These are phyloP conservation scores for Actinomortierella ambigua DNA, from an alignment of 371 early-diverging fungal genomes.

Conservation along the genomic window DNA sequence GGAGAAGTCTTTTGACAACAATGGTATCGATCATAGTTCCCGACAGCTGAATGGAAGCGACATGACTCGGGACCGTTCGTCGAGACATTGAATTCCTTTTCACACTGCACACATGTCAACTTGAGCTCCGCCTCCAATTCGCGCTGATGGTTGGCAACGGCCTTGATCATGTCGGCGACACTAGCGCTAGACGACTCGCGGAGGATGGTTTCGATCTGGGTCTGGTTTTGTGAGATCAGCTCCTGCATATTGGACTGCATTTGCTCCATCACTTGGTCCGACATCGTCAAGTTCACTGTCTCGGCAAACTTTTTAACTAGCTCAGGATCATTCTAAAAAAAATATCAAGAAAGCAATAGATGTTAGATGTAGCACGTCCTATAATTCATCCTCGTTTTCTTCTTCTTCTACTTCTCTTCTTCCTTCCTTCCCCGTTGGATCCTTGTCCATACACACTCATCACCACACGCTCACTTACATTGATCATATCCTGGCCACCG, in stretches of 20 bases:
- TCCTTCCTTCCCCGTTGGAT: too few relatives aligned
- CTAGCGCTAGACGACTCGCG: constrained; percentile 29
- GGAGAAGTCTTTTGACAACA: constrained; percentile 43
- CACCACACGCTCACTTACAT: constrained; percentile 15
- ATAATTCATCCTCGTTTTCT: neutral
- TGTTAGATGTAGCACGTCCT: too few relatives aligned
- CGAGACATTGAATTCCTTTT: constrained; percentile 35
- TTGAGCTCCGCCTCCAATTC: constrained; percentile 33
- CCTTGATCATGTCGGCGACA: constrained; percentile 37
- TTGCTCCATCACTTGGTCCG: constrained; percentile 44
- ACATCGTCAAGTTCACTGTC: constrained; percentile 31
- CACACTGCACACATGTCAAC: constrained; percentile 48
- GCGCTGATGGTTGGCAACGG: constrained; percentile 19
- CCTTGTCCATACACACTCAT: neutral
- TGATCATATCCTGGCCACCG: constrained; percentile 42
- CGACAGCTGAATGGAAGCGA: constrained; percentile 42
- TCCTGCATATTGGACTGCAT: constrained; percentile 37
- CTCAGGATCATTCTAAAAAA: constrained; percentile 39
- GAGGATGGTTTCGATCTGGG: constrained; percentile 27
- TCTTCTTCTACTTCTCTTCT: neutral
- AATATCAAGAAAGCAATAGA: neutral
- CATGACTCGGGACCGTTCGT: constrained; percentile 47
- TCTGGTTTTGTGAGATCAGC: constrained; percentile 26
- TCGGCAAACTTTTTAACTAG: constrained; percentile 44
- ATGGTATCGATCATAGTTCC: constrained; percentile 17